These are phyloP conservation scores for Mycosarcoma mackinlayi DNA, from an alignment of 1,284 basidiomycete species.

Conservation along the genomic window DNA sequence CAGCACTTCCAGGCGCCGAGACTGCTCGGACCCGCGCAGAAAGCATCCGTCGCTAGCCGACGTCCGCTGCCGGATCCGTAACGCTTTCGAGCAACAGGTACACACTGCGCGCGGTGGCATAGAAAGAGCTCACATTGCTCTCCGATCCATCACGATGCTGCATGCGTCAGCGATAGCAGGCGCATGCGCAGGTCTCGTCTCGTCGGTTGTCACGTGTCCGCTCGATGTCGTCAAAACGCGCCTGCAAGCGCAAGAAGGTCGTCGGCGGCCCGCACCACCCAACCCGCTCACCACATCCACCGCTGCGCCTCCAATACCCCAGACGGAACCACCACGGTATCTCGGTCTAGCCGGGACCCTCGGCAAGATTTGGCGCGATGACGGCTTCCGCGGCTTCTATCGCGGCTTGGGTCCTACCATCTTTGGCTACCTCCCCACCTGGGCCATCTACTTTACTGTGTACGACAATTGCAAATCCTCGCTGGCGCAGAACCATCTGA, in stretches of 20 bases:
- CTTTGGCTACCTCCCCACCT: conserved; percentile 66
- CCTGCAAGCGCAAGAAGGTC: conserved; percentile 81
- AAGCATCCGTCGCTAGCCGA: too few relatives aligned
- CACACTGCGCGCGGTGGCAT: too few relatives aligned
- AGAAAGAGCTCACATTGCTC: too few relatives aligned
- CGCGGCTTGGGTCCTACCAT: conserved; percentile 66
- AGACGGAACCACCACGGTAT: conserved; percentile 13
- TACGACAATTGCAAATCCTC: conserved; percentile 60
- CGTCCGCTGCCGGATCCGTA: too few relatives aligned
- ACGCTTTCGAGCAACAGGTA: too few relatives aligned
- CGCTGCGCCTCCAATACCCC: conserved; percentile 6
- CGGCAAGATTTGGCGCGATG: conserved; percentile 56
- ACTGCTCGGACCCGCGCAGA: too few relatives aligned
- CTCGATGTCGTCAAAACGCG: conserved; percentile 98
- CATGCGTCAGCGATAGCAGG: conserved; percentile 68
- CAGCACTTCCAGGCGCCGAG: too few relatives aligned
- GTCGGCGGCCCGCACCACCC: conserved; percentile 10
- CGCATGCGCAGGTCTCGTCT: conserved; percentile 80
- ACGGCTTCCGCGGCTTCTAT: conserved; percentile 65
- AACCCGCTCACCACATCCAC: background rate
- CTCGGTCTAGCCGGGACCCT: conserved; percentile 33
- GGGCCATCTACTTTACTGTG: conserved; percentile 67
- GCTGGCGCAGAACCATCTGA: conserved; percentile 10
- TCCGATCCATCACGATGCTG: conserved; percentile 2
- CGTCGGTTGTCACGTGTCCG: conserved; percentile 93